A percentile compares a stretch with the other conserved stretches of the same genome.
These are phyloP conservation scores for Barnettozyma sucrosica DNA, from an alignment of 805 yeast species.

Conservation along the genomic window DNA sequence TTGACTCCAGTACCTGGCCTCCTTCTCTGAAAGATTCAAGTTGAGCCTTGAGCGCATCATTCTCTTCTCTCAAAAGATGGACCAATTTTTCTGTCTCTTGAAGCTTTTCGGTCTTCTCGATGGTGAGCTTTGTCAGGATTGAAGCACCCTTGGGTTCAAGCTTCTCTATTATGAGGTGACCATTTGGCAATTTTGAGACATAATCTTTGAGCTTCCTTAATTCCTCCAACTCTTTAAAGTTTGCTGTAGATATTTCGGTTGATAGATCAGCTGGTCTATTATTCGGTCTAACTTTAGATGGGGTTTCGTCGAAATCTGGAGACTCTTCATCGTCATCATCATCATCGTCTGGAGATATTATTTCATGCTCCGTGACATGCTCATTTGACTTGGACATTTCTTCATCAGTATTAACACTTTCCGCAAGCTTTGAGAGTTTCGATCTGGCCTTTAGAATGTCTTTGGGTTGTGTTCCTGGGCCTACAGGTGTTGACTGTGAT, in stretches of 20 bases:
- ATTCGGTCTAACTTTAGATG: slow-evolving; percentile 17
- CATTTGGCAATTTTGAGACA: slow-evolving; percentile 11
- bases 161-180: slow-evolving; percentile 7
- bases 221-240: slow-evolving; percentile 16
- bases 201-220: slow-evolving; percentile 16
- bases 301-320: slow-evolving; percentile 17
- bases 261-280: neutral
- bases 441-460: slow-evolving; percentile 23
- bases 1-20: neutral
- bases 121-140: neutral
- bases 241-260: neutral
- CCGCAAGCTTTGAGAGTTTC: slow-evolving; percentile 20
- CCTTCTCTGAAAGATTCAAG: neutral
- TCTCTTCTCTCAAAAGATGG: neutral
- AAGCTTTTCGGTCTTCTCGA: neutral
- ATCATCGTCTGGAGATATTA: neutral
- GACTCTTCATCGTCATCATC: slow-evolving; percentile 9
- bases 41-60: neutral
- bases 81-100: neutral
- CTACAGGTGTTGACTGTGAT: slow-evolving; percentile 25
- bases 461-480: slow-evolving; percentile 18
- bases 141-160: neutral
- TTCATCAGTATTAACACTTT: slow-evolving; percentile 11
- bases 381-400: slow-evolving; percentile 7
- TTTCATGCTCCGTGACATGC: neutral